A percentile compares a stretch with the other conserved stretches of the same genome.
Conservation (phyloP, 139 green algal genomes). For the Eudorina sp. region DNA sequence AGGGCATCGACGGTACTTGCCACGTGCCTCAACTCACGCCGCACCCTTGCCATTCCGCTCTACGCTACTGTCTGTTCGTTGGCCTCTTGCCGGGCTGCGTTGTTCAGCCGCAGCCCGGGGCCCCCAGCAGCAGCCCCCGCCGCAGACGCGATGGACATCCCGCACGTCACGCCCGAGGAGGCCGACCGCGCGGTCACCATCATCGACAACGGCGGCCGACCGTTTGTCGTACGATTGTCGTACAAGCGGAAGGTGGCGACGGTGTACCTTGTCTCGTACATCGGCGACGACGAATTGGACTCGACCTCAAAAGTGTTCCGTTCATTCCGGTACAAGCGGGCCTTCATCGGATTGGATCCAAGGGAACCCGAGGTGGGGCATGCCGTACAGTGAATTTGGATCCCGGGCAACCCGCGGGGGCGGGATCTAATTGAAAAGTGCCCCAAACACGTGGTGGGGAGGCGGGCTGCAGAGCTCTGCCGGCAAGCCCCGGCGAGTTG, state of each 20-base stretch:
- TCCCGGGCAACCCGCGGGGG: no score
- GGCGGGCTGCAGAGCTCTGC: not conserved
- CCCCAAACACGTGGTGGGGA: not conserved
- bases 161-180: not conserved
- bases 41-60: no score
- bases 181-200: not conserved
- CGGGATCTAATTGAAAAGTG: no score
- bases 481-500: no score
- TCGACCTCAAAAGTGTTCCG: not conserved
- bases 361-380: not conserved
- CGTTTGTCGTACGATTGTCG: slow-evolving; percentile 2
- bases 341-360: slow-evolving; percentile 1
- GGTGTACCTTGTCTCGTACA: not conserved
- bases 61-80: no score
- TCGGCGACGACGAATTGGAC: not conserved
- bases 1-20: not conserved
- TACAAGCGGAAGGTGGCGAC: not conserved
- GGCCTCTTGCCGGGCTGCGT: no score
- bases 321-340: not conserved
- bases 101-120: no score
- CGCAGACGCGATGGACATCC: not conserved
- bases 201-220: slow-evolving; percentile 19
- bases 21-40: not conserved
- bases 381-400: no score
- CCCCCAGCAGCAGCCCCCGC: not conserved